These are phyloP conservation scores for Pichia norvegensis DNA, from an alignment of 1,139 yeast species.

Conservation along the genomic window DNA sequence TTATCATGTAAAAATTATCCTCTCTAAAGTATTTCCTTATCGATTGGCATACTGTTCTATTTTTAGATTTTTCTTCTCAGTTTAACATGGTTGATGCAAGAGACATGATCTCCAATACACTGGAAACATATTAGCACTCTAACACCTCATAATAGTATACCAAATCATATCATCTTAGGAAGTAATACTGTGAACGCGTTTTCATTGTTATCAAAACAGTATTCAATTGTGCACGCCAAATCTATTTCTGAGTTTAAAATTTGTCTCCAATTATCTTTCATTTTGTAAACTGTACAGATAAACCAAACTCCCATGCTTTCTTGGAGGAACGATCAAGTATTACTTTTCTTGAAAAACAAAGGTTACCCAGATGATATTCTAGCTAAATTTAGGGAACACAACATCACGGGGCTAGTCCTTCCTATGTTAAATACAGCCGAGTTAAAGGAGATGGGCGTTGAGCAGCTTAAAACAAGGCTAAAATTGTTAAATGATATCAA, in stretches of 20 bases:
- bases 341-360: conserved; percentile 24
- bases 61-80: no score
- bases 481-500: conserved; percentile 42
- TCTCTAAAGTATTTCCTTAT: no score
- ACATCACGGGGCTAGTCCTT: conserved; percentile 54
- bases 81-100: no score
- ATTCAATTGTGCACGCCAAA: no score
- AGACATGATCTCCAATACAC: no score
- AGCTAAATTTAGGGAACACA: conserved; percentile 40
- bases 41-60: no score
- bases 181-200: no score
- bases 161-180: no score
- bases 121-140: no score
- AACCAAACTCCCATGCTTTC: neutral
- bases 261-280: neutral
- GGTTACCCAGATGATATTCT: conserved; percentile 19
- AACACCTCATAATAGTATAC: no score
- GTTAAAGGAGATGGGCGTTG: conserved; percentile 51
- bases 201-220: no score
- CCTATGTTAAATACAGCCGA: conserved; percentile 55
- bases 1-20: no score
- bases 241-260: neutral
- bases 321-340: conserved; percentile 27
- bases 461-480: conserved; percentile 37
- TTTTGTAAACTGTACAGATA: neutral